Percentiles rank a stretch among this genome's conserved stretches.
Conservation (phyloP, 441 rosid genomes). For the Bocquillonia castaneifolia region DNA sequence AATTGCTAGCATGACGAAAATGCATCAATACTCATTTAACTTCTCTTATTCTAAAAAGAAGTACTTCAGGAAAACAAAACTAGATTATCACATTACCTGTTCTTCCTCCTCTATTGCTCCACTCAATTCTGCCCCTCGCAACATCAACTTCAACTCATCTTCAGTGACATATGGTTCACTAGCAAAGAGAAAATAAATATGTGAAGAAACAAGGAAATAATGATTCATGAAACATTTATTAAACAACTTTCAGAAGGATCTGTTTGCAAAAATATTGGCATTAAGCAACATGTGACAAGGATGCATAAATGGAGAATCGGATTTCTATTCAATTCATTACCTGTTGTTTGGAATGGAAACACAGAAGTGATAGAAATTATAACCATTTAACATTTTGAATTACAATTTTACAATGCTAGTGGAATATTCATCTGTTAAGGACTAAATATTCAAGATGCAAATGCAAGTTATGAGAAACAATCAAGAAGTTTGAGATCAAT, state of each 20-base stretch:
- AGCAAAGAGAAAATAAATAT: slow-evolving; percentile 17
- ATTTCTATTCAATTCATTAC: not conserved
- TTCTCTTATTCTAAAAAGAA: not conserved
- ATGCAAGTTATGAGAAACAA: slow-evolving; percentile 12
- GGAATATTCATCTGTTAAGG: not conserved
- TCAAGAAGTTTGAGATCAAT: slow-evolving; percentile 17
- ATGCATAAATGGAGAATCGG: not conserved
- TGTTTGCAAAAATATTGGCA: not conserved
- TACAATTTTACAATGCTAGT: not conserved
- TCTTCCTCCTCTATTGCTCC: slow-evolving; percentile 99
- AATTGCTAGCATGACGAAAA: not conserved
- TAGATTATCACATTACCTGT: slow-evolving; percentile 55
- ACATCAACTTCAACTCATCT: slow-evolving; percentile 92
- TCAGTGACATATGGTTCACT: slow-evolving; percentile 98
- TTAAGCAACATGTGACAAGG: not conserved
- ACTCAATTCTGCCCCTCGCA: slow-evolving; percentile 94
- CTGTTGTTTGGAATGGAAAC: not conserved
- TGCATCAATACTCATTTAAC: not conserved
- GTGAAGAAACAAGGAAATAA: slow-evolving; percentile 3
- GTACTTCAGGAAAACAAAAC: slow-evolving; percentile 7
- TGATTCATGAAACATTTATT: not conserved
- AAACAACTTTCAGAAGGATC: slow-evolving; percentile 1
- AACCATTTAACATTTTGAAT: not conserved
- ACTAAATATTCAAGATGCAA: slow-evolving; percentile 4
- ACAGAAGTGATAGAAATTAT: not conserved